These are phyloP conservation scores for Cunninghamia lanceolata DNA, from an alignment of 75 land plant species.

Conservation along the genomic window DNA sequence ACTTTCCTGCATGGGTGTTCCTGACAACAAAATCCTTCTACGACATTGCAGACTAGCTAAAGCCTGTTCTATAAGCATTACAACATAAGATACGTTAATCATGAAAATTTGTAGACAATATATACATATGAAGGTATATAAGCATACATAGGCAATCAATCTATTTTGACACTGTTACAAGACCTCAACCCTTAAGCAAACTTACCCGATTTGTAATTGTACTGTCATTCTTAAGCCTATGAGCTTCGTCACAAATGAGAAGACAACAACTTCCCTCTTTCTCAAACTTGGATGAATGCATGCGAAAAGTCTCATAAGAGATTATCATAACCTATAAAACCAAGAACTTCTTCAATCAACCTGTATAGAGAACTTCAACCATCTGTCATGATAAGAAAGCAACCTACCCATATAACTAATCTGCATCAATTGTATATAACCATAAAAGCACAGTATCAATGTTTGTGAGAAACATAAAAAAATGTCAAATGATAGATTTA, in stretches of 20 bases:
- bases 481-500: neutral
- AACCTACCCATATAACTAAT: neutral
- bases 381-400: neutral
- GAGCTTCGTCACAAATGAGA: constrained; percentile 99
- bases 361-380: neutral
- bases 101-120: neutral
- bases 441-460: neutral
- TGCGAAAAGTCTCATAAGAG: constrained; percentile 94
- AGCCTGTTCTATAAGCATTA: constrained; percentile 49
- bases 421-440: neutral
- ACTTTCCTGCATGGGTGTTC: constrained; percentile 99
- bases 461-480: too few species aligned
- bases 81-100: constrained; percentile 4
- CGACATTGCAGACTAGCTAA: constrained; percentile 84
- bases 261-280: constrained; percentile 83
- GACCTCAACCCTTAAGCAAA: neutral
- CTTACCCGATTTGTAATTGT: constrained; percentile 90
- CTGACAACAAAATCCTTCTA: constrained; percentile 83
- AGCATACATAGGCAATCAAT: neutral
- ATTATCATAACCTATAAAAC: constrained; percentile 72
- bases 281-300: constrained; percentile 85
- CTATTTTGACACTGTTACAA: neutral
- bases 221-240: constrained; percentile 95
- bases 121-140: constrained; percentile 3
- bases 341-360: neutral